Base-by-base conservation (phyloP, 306 rosid genomes). In the Leucaena leucocephala region DNA sequence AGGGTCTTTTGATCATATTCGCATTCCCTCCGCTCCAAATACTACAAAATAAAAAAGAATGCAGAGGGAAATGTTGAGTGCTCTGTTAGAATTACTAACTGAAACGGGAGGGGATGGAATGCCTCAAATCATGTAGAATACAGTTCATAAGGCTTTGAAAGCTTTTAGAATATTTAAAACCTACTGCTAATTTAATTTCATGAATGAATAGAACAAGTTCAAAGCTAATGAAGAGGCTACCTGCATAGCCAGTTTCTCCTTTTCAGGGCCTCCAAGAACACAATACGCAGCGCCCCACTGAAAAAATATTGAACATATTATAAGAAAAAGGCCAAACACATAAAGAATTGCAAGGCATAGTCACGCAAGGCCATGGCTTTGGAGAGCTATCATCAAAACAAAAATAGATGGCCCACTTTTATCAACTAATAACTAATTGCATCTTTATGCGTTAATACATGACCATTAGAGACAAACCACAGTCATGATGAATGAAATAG, bases 211-310 rank as follows among this genome's bases (percentile, higher is more conserved):
- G 36, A 65, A 50, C 9, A 4, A 22, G 45, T 35, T 40, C 52
- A 15, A 3, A 6, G 12, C 39, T 84, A 38, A 76, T 36, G 14
- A 84, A 38, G 74, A 21, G 19, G 16, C 39, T 87, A 96, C 99
- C 98, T 96, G 94, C 98, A 93, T 91, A 34, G 88, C 92, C 69
- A 68, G 39, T 65, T 78, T 91, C 89, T 96, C 99, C 85, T 27
- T 93, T 82, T 93, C 98, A 62, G 94, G 91, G 71, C 92, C 91
- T 44, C 99, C 97, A 4, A 87, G 85, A 38, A 96, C 94, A 80
- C 91, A 88, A 81, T 80, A 96, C 15, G 87, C 99, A 81, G 90
- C 86, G 59, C 99, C 99, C 99, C 99, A 96, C 99, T 96, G 78
- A 71, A 73, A 39, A 39, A 16, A 73, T n/a, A 54, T 13, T 27